Conservation (phyloP, 441 rosid species). For the Mallotus repandus region DNA sequence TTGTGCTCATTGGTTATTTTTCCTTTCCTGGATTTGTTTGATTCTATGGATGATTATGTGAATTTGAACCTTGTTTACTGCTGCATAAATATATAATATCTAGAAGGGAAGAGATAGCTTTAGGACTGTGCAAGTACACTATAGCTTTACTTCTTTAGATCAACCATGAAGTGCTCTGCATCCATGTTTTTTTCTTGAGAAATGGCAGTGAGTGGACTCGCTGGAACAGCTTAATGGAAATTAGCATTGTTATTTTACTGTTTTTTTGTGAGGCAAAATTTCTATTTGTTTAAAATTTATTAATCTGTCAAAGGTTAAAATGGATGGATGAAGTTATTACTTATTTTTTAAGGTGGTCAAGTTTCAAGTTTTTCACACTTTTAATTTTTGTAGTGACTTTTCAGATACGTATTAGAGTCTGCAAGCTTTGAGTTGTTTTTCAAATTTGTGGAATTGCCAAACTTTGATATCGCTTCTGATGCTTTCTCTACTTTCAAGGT, state of each 20-base stretch:
- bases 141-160: not conserved
- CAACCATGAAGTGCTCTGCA: not conserved
- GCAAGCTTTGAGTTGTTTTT: slow-evolving; percentile 90
- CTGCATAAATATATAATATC: not conserved
- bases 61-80: not conserved
- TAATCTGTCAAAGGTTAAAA: no score
- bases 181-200: not conserved
- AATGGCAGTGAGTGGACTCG: not conserved
- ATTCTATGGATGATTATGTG: not conserved
- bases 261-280: not conserved
- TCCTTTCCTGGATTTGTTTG: not conserved
- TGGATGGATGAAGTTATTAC: no score
- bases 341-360: not conserved
- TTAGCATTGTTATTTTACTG: not conserved
- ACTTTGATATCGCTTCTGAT: slow-evolving; percentile 95
- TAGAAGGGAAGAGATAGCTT: not conserved
- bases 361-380: slow-evolving; percentile 29
- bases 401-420: slow-evolving; percentile 90
- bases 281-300: no score
- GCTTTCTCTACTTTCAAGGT: slow-evolving; percentile 98
- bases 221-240: slow-evolving; percentile 1
- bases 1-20: not conserved
- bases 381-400: slow-evolving; percentile 57
- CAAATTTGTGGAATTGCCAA: slow-evolving; percentile 94
- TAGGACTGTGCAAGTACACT: not conserved